These are phyloP conservation scores for Populus davidiana DNA, from an alignment of 345 rosid genomes.

Conservation along the genomic window DNA sequence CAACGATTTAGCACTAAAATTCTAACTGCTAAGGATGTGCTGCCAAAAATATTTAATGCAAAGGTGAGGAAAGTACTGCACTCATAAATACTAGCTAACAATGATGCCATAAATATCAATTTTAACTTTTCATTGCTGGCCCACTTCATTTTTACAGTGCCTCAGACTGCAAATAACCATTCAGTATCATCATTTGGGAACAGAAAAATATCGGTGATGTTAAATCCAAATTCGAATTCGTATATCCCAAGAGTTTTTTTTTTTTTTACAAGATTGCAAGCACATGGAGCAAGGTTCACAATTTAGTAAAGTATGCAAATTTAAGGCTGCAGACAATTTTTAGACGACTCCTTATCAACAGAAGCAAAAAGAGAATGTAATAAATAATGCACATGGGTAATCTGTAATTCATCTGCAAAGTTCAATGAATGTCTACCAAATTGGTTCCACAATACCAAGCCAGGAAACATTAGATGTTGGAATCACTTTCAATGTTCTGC, in stretches of 20 bases:
- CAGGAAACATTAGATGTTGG: conserved; percentile 7
- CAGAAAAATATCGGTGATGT: not conserved
- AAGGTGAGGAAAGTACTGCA: not conserved
- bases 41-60: not conserved
- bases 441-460: conserved; percentile 15
- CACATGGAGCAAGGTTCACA: conserved; percentile 4
- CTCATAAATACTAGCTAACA: not conserved
- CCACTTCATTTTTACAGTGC: not conserved
- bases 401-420: conserved; percentile 7
- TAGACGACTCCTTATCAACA: conserved; percentile 9
- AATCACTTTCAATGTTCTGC: conserved; percentile 8
- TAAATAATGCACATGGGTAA: conserved; percentile 46
- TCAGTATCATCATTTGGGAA: not conserved
- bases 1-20: not conserved
- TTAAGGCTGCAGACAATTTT: conserved; percentile 12
- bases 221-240: not conserved
- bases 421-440: conserved; percentile 31
- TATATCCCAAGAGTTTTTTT: not conserved
- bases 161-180: not conserved
- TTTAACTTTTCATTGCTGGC: not conserved
- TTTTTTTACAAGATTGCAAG: not conserved
- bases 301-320: conserved; percentile 6
- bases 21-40: not conserved
- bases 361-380: conserved; percentile 20
- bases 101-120: not conserved